Base-by-base conservation (phyloP, 106 monocot species). In the Apostasia ramifera region DNA sequence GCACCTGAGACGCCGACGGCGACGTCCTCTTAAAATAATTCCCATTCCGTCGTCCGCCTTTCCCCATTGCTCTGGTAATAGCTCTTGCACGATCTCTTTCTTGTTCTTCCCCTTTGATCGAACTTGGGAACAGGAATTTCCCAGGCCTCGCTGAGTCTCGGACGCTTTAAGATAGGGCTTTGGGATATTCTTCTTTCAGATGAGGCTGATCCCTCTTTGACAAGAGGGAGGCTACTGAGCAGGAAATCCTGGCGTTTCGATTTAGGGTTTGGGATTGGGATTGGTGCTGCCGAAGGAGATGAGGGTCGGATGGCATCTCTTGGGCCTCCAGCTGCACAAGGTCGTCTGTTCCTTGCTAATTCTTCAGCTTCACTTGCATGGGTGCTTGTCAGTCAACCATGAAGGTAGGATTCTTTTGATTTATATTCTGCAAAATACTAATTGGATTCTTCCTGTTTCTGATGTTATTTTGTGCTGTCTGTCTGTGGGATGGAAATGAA, bases 381-480 rank as follows among this genome's bases (percentile, higher is more conserved):
- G 53, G 63, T 89, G 86, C 78, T 63, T 79, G 1, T 66, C 81
- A 40, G 66, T 89, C 13, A 93, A 89, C 66, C 77, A 53, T 14
- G 86, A 89, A 81, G 93, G 93, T 93, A 73, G 41, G 15, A 11
- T 51, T 14, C 39, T 44, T 44, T 5, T 56, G 71, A 13, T 59
- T 58, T 0, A 46, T 53, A 45, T 26, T 26, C 26, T 26, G 26
- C 26, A 26, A 26, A 26, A 26, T 26, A 26, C 26, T n/a, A 69
- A 43, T 4, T 61, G 37, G 8, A 14, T 13, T 39, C 3, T 12
- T 8, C 54, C 2, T 42, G 2, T 10, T 56, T 10, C 1, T 40
- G 45, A 62, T 38, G 6, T 51, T 40, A 10, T n/a, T 64, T 52
- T 48, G 13, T 66, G 9, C 50, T 6, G n/a, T 12, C 57, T 47